Evolutionary conservation across 2,329 filamentous ascomycete species (phyloP), one percentile per base, ranked within the genome.

Genomic region (Emergomyces africanus): DNA sequence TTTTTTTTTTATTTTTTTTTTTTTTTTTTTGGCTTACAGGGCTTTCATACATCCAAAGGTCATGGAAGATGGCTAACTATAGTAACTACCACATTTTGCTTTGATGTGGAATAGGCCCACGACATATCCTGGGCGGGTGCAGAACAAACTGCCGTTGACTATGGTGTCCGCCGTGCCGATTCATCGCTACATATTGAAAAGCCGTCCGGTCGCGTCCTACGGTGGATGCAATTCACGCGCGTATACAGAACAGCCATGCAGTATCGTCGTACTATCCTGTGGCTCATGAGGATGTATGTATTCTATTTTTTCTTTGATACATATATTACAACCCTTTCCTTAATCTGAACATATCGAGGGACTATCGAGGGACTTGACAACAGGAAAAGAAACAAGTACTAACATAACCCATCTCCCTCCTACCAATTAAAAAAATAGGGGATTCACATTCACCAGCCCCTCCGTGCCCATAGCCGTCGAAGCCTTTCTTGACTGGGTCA

Each of bases 401-500:
- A 39, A 28, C 12, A 12, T n/a, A 41, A 10, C 30, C 15, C 35
- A 35, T 15, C 30, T n/a, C n/a, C 28, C 5, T 33, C n/a, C 18
- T 54, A 5, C 28, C 51, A n/a, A n/a, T n/a, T 28, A 54, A 53
- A 28, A 54, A 10, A 15, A 28, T 50, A 65, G 63, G 35, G 60
- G 59, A 33, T 62, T 64, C 50, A 46, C 51, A 20, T 62, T 62
- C 39, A 62, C 63, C 28, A 59, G 50, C 28, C 62, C 62, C 41
- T 54, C 55, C 4, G 41, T 65, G 14, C 53, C 62, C 5, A 50
- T 63, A 28, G 55, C 58, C 18, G 58, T 50, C 6, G 61, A 65
- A 55, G 61, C 61, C 18, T 60, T 62, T 51, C 37, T 65, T 33
- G 61, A 65, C 28, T 65, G 62, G 61, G 50, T 64, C 25, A 65